Percentiles rank a stretch among this genome's conserved stretches.
phyloP scores from a whole-genome alignment of 192 early-diverging fungal species.

The Bifiguratus adelaidae region DNA sequence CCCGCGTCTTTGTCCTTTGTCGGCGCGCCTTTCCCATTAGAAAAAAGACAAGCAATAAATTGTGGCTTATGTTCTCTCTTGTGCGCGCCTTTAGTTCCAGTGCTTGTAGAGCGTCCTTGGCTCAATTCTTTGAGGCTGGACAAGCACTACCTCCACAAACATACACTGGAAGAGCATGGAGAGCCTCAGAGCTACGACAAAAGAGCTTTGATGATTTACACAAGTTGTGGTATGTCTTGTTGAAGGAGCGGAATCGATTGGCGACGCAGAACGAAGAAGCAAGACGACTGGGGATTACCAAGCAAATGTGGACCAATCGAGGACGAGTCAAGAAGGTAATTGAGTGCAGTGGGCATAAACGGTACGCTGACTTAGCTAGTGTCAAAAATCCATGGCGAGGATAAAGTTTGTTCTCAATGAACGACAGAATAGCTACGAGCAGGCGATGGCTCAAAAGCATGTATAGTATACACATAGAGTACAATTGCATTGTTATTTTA shows the following conservation, averaged over 20 bases:
- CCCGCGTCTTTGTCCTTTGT: too few relatives aligned
- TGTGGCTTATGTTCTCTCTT: too few relatives aligned
- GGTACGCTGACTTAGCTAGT: slow-evolving; percentile 22
- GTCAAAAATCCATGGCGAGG: slow-evolving; percentile 75
- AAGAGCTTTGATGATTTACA: slow-evolving; percentile 98
- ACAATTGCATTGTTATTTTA: too few relatives aligned
- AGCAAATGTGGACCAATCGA: slow-evolving; percentile 45
- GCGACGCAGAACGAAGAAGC: slow-evolving; percentile 64
- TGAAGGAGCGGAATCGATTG: slow-evolving; percentile 78
- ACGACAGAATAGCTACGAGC: slow-evolving; percentile 53
- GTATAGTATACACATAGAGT: too few relatives aligned
- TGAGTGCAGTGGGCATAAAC: slow-evolving; percentile 1
- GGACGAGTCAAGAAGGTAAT: slow-evolving; percentile 52
- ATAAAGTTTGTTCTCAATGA: slow-evolving; percentile 74
- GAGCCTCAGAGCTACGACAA: slow-evolving; percentile 72
- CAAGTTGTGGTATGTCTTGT: slow-evolving; percentile 84
- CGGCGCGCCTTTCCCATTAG: too few relatives aligned
- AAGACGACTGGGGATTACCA: slow-evolving; percentile 38
- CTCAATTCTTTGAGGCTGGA: too few relatives aligned
- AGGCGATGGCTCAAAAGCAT: slow-evolving; percentile 13
- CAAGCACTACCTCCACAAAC: too few relatives aligned
- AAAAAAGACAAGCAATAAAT: too few relatives aligned
- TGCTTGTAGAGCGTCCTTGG: too few relatives aligned
- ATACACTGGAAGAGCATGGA: slow-evolving; percentile 74
- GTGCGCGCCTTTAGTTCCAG: too few relatives aligned